Evolutionary conservation across 163 green algal genomes (phyloP), one percentile per base, ranked within the genome.

Genomic region (Smithsoniella earleae): DNA sequence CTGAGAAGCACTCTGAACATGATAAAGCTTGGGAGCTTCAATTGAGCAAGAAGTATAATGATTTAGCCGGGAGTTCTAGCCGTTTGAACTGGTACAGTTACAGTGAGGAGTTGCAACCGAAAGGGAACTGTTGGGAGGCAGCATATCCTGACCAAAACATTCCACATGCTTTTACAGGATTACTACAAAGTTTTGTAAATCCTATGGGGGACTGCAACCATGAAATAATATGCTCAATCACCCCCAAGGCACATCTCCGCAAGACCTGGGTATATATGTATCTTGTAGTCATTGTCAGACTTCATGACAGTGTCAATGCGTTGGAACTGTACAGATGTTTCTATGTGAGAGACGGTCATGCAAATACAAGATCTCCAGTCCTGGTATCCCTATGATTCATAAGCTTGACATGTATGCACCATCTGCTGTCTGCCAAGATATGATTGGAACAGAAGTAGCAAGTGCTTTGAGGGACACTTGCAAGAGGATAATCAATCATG

Each of bases 41-140:
- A 31, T 33, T 69, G 43, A 69, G 58, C 27, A 69, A 69, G 43
- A 69, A 69, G 58, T 69, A 69, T 13, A 69, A 69, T 69, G 58
- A 69, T 34, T 13, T 69, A n/a, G 58, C 58, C 30, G 58, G 58
- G 8, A 40, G 58, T 69, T 30, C 30, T 6, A 34, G 25, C 8
- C 20, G 34, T 45, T 40, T 33, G 6, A 69, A 43, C n/a, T 69
- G 58, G 58, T 45, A 38, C 8, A n/a, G n/a, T n/a, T 33, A 43
- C 5, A 31, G 34, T 5, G 58, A 69, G 10, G 34, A 5, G 16
- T 43, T 25, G n/a, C 20, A 34, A n/a, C 25, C 58, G 5, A 34
- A 30, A 13, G 10, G 10, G 40, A 22, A 10, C 25, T 30, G 8
- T 30, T 69, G 58, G 58, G 58, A 69, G 58, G 58, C 58, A 34